phyloP scores from a whole-genome alignment of 2,329 filamentous ascomycete genomes.

The Hymenoscyphus albidus region DNA sequence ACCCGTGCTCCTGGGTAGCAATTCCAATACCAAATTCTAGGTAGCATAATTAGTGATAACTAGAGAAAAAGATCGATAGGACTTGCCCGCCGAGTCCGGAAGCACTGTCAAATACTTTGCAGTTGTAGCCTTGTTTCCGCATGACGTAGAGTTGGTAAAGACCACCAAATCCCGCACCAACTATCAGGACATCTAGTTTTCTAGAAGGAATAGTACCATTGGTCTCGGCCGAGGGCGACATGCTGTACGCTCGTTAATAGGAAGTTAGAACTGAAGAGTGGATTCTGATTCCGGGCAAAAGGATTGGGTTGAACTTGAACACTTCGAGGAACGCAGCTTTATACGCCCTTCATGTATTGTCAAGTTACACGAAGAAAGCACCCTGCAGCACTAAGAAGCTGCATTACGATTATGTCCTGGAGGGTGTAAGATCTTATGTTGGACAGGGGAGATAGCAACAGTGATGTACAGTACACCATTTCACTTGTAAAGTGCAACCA shows the following conservation, averaged over 20 bases:
- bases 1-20: constrained; percentile 45
- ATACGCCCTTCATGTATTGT: neutral
- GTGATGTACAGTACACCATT: neutral
- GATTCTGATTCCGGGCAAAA: neutral
- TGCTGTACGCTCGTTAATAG: neutral
- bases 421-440: neutral
- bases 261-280: neutral
- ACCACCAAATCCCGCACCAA: constrained; percentile 33
- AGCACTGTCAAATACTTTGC: constrained; percentile 12
- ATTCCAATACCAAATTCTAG: constrained; percentile 34
- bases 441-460: neutral
- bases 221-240: constrained; percentile 12
- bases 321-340: neutral
- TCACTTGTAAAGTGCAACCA: neutral
- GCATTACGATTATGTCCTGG: neutral
- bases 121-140: constrained; percentile 26
- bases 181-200: constrained; percentile 26
- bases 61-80: neutral
- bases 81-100: constrained; percentile 8
- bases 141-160: constrained; percentile 52
- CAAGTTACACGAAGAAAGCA: neutral
- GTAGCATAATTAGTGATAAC: neutral
- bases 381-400: neutral
- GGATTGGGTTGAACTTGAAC: neutral
- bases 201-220: constrained; percentile 11